phyloP scores from a whole-genome alignment of 2,329 filamentous ascomycete species.

The Coniochaeta sp. region DNA sequence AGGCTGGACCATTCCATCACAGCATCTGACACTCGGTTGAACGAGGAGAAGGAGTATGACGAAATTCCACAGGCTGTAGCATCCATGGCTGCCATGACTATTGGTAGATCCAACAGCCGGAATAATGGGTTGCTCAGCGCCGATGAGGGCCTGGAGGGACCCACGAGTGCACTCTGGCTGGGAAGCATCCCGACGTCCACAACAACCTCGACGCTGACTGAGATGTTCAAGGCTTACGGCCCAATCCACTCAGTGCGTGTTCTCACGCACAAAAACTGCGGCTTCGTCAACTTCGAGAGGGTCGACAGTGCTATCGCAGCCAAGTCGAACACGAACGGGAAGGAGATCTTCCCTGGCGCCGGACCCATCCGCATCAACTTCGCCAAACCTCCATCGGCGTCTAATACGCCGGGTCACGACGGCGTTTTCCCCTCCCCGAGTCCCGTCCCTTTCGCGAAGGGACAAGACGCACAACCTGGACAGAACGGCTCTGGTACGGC shows the following conservation, averaged over 20 bases:
- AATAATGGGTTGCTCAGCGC: constrained; percentile 61
- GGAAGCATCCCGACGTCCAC: constrained; percentile 96
- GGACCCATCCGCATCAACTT: constrained; percentile 95
- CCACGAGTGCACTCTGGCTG: constrained; percentile 91
- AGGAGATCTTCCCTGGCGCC: constrained; percentile 96
- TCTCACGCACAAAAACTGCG: constrained; percentile 96
- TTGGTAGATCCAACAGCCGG: constrained; percentile 59
- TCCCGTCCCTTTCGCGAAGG: constrained; percentile 71
- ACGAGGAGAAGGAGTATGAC: constrained; percentile 72
- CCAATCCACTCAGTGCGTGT: constrained; percentile 87
- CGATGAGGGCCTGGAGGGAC: constrained; percentile 80
- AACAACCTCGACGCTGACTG: constrained; percentile 86
- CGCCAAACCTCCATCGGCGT: constrained; percentile 87
- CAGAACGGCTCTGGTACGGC: constrained; percentile 26
- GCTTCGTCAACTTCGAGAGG: constrained; percentile 95
- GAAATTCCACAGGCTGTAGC: constrained; percentile 78
- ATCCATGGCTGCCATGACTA: constrained; percentile 70
- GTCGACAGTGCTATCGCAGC: constrained; percentile 87
- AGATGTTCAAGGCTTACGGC: constrained; percentile 93
- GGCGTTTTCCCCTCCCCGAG: constrained; percentile 86
- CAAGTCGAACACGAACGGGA: constrained; percentile 82
- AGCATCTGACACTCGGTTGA: constrained; percentile 65
- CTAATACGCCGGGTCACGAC: constrained; percentile 82
- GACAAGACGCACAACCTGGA: constrained; percentile 33
- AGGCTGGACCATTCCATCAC: constrained; percentile 71